Base-by-base conservation (phyloP, 1,284 basidiomycete genomes). In the Pseudozyma tsukubaensis region DNA sequence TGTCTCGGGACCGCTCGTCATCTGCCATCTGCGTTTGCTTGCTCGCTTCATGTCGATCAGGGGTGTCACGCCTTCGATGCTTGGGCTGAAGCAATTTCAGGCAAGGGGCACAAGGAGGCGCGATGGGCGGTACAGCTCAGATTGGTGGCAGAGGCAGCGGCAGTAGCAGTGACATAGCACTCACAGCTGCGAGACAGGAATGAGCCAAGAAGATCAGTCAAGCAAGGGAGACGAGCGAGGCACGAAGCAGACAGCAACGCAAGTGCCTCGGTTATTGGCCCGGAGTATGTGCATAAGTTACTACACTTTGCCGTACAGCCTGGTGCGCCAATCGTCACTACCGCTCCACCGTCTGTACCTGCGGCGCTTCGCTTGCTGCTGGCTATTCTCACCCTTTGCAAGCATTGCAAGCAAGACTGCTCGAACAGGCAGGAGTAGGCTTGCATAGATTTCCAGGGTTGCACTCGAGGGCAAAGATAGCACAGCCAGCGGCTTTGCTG, bases 241-340 rank as follows among this genome's bases (percentile, higher is more conserved):
- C 37, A 51, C 6, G 34, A 44, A 53, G 42, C 16, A 16, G n/a
- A 54, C 35, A 24, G 66, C 59, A 24, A 7, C 49, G 44, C 50
- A 36, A 70, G 67, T 64, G 57, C 60, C 67, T 70, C 67, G 67
- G 56, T 43, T 70, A 57, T 16, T 37, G 35, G 40, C 21, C 18
- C 24, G 24, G 24, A 29, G 24, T 29, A 29, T 29, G 24, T 29
- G 24, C 24, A 29, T 29, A 29, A 29, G 24, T 29, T 29, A 29
- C 24, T 29, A 29, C 24, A 29, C 3, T 6, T 29, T 29, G 24
- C 6, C 24, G 24, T 6, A 29, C 24, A 29, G 24, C 24, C 24
- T 29, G 24, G 24, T 29, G 24, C 24, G 24, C 24, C 24, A 29
- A 29, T 6, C 24, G 24, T 6, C 3, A 29, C 24, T 29, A 29